Conservation (phyloP, 495 filamentous ascomycete genomes). For the Choiromyces venosus region DNA sequence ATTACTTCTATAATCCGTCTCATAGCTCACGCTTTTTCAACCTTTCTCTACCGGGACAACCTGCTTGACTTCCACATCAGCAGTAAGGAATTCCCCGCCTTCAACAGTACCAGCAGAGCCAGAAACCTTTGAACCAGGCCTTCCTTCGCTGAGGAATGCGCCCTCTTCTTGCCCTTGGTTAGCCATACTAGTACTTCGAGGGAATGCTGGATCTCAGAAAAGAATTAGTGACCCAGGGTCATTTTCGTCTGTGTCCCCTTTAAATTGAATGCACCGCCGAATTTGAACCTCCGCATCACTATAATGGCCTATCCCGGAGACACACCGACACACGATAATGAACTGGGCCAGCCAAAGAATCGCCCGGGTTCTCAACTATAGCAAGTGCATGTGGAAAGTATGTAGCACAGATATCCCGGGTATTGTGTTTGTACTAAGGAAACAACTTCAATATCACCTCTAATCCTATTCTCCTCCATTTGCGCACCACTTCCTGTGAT, state of each 20-base stretch:
- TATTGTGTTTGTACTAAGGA: not conserved
- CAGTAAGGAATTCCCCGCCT: constrained; percentile 66
- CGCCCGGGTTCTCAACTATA: constrained; percentile 2
- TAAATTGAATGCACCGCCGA: not conserved
- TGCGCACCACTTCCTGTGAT: not conserved
- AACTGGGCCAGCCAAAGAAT: not conserved
- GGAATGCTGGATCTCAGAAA: constrained; percentile 73
- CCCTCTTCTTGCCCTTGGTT: constrained; percentile 70
- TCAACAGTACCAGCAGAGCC: constrained; percentile 70
- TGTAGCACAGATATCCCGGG: constrained; percentile 2
- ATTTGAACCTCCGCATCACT: constrained; percentile 1
- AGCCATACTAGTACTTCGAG: constrained; percentile 78
- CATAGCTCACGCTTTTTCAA: constrained; percentile 48
- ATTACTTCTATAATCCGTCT: constrained; percentile 72
- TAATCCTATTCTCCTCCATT: not conserved
- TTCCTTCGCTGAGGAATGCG: constrained; percentile 61
- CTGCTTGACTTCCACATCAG: constrained; percentile 69
- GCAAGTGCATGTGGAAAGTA: constrained; percentile 11
- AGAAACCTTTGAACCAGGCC: constrained; percentile 51
- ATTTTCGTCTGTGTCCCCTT: not conserved
- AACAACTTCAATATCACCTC: not conserved
- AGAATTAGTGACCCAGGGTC: constrained; percentile 50
- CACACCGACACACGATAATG: not conserved
- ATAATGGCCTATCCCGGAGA: not conserved
- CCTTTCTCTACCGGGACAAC: constrained; percentile 33